Evolutionary conservation across 192 early-diverging fungal genomes (phyloP).

Genomic region (Podila epicladia): DNA sequence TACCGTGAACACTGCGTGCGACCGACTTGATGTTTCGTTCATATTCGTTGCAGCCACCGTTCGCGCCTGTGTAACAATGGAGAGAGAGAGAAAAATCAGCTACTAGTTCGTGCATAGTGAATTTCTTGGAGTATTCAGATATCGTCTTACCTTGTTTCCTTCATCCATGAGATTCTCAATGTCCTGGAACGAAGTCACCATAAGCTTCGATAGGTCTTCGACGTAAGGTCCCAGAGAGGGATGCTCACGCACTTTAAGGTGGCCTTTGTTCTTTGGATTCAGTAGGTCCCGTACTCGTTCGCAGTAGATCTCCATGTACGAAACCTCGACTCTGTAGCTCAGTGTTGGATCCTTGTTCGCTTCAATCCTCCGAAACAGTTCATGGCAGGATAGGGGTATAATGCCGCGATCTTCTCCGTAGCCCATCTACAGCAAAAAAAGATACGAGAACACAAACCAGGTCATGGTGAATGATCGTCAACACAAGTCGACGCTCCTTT

Average conservation of each 20-base stretch:
- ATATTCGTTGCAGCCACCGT: constrained; percentile 95
- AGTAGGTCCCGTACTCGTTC: constrained; percentile 86
- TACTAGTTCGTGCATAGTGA: no score
- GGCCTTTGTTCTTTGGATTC: constrained; percentile 75
- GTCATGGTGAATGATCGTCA: not conserved
- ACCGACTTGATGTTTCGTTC: constrained; percentile 92
- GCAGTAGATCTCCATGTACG: constrained; percentile 94
- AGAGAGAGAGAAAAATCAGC: not conserved
- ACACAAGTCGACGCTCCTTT: not conserved
- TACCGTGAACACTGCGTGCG: constrained; percentile 88
- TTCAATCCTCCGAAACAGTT: constrained; percentile 77
- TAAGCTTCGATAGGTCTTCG: constrained; percentile 88
- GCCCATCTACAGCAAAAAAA: constrained; percentile 61
- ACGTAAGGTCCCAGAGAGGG: constrained; percentile 88
- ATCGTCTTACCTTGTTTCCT: constrained; percentile 74
- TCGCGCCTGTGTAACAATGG: constrained; percentile 60
- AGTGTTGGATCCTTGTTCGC: constrained; percentile 52
- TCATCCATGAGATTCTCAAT: constrained; percentile 81
- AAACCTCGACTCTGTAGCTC: constrained; percentile 78
- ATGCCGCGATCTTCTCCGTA: constrained; percentile 83
- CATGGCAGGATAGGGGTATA: constrained; percentile 84
- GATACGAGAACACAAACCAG: not conserved
- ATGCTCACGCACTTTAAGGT: constrained; percentile 85
- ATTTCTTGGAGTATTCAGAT: not conserved
- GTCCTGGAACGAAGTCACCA: constrained; percentile 77